Percentiles rank a stretch among this genome's conserved stretches.
These are phyloP conservation scores for Rickenella mellea DNA, from an alignment of 768 basidiomycete genomes.

Conservation along the genomic window DNA sequence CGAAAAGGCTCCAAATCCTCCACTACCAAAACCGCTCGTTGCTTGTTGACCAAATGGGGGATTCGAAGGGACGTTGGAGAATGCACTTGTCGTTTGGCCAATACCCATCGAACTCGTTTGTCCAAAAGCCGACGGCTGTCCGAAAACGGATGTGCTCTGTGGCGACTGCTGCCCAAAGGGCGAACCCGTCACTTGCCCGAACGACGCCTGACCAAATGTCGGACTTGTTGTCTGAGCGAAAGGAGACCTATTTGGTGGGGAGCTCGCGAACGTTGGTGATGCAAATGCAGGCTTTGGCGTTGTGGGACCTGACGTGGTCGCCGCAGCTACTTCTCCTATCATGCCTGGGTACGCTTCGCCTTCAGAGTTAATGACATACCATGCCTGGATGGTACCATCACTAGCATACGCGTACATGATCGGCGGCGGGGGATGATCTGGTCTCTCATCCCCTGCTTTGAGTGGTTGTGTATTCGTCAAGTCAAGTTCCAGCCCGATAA, in stretches of 20 bases:
- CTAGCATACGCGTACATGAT: conserved; percentile 69
- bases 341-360: conserved; percentile 49
- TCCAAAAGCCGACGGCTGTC: conserved; percentile 10
- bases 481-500: conserved; percentile 58
- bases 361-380: conserved; percentile 55
- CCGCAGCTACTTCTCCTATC: conserved; percentile 18
- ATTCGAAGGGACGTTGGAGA: conserved; percentile 5
- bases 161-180: conserved; percentile 15
- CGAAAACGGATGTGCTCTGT: conserved; percentile 2
- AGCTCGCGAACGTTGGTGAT: conserved; percentile 12
- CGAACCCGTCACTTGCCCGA: conserved; percentile 22
- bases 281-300: conserved; percentile 9
- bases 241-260: conserved; percentile 9
- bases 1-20: conserved; percentile 23
- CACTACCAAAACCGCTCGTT: no score
- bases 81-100: no score
- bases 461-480: conserved; percentile 41
- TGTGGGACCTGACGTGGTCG: conserved; percentile 4
- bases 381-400: conserved; percentile 69
- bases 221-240: conserved; percentile 22
- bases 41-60: no score
- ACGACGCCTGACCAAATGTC: conserved; percentile 26
- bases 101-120: no score
- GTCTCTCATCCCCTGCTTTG: conserved; percentile 28
- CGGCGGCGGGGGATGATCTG: conserved; percentile 33